phyloP scores from a whole-genome alignment of 805 yeast species.

The Grigorovia jiainica region DNA sequence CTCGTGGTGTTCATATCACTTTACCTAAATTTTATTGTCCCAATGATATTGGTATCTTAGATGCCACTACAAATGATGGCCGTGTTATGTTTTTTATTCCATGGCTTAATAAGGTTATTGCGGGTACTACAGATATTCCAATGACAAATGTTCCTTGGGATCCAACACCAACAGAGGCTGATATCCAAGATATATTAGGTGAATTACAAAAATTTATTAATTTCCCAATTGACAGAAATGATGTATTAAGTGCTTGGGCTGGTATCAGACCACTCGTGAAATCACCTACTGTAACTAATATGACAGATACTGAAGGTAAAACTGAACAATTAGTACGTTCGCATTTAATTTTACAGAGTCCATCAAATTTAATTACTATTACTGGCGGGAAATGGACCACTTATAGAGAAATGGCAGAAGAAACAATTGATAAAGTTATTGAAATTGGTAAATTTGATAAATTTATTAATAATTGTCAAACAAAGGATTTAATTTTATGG shows the following conservation, averaged over 20 bases:
- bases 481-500: slow-evolving; percentile 43
- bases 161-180: slow-evolving; percentile 82
- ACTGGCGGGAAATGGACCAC: slow-evolving; percentile 99
- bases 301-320: slow-evolving; percentile 28
- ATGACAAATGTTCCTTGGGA: slow-evolving; percentile 56
- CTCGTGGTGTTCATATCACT: slow-evolving; percentile 87
- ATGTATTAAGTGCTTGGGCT: slow-evolving; percentile 91
- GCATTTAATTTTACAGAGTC: slow-evolving; percentile 67
- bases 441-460: slow-evolving; percentile 32
- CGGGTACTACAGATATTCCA: slow-evolving; percentile 95
- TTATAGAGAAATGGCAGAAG: slow-evolving; percentile 95
- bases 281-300: slow-evolving; percentile 52
- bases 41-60: slow-evolving; percentile 74
- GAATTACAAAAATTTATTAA: slow-evolving; percentile 86
- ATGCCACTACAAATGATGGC: slow-evolving; percentile 89
- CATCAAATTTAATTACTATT: slow-evolving; percentile 72
- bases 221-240: slow-evolving; percentile 81
- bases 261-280: slow-evolving; percentile 93
- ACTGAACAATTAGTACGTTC: slow-evolving; percentile 86
- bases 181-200: slow-evolving; percentile 74
- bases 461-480: slow-evolving; percentile 33
- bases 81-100: slow-evolving; percentile 95
- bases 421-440: slow-evolving; percentile 70
- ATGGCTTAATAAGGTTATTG: slow-evolving; percentile 94
- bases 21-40: slow-evolving; percentile 92